Evolutionary conservation across 345 rosid genomes (phyloP).

Genomic region (Acer campestre): DNA sequence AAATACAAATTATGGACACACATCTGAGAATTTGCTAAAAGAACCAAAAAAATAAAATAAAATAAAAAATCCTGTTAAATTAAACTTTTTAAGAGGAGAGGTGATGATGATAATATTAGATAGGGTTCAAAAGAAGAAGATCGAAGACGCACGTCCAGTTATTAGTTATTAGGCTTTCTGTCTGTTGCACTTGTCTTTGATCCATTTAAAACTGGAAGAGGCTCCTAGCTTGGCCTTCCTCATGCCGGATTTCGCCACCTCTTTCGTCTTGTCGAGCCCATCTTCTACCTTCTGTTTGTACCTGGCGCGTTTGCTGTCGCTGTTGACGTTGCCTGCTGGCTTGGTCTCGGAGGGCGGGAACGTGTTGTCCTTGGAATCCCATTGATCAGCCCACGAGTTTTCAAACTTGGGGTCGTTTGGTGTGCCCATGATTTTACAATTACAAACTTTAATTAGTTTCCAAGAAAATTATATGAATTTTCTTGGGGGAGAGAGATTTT

Average conservation of each 20-base stretch:
- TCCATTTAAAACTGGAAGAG: constrained; percentile 27
- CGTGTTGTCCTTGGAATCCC: constrained; percentile 17
- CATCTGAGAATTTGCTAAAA: neutral
- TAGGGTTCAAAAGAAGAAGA: too few relatives aligned
- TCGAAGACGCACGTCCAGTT: too few relatives aligned
- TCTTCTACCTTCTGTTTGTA: constrained; percentile 30
- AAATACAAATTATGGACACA: neutral
- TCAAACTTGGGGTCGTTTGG: constrained; percentile 21
- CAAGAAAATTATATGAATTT: neutral
- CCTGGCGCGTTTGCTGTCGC: constrained; percentile 14
- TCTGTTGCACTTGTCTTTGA: constrained; percentile 29
- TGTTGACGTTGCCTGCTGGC: neutral
- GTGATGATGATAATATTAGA: too few relatives aligned
- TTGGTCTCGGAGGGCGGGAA: neutral
- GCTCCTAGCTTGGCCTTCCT: constrained; percentile 35
- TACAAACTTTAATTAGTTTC: neutral
- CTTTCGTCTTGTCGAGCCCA: constrained; percentile 34
- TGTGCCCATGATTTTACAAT: constrained; percentile 18
- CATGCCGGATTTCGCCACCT: constrained; percentile 23
- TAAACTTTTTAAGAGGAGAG: neutral
- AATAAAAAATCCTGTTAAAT: too few relatives aligned
- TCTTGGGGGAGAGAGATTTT: neutral
- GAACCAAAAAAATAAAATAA: neutral
- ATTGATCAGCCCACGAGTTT: constrained; percentile 40
- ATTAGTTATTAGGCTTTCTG: neutral